Base-by-base conservation (phyloP, 768 basidiomycete genomes). In the Rhodotorula toruloides region DNA sequence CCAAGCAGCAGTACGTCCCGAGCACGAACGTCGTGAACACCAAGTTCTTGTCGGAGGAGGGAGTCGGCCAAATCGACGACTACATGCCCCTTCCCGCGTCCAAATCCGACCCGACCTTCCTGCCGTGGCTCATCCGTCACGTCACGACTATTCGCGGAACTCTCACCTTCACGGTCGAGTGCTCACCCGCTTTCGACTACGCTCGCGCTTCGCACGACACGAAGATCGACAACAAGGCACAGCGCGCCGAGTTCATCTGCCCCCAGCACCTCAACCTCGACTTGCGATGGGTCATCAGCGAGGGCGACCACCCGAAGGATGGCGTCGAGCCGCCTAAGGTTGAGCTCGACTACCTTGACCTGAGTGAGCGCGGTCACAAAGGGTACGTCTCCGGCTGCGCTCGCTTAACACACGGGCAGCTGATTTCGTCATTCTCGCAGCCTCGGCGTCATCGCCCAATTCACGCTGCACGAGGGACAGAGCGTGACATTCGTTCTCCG, bases 121-220 rank as follows among this genome's bases (percentile, higher is more conserved):
- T 91, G 5, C 86, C 86, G 31, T 93, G 91, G 91, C 81, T 93
- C 50, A 81, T 90, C 63, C 85, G 91, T 2, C 85, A 87, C 54
- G 84, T 93, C 49, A 77, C 88, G 81, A 87, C 90, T 65, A 84
- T 97, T 70, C 87, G 94, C 25, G 94, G 94, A 1, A 82, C 76
- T 12, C 80, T 96, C 39, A 86, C 89, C 0, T 81, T 94, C 58
- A 82, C 84, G 63, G 82, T 97, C 29, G 90, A 98, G 79, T 92
- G 90, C 73, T 91, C 90, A 0, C 94, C 94, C 0, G 94, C 92
- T 0, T 99, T 99, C 84, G 87, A 96, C 77, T 99, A 99, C 73
- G 92, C 91, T 1, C 83, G 88, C 19, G 83, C 85, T 54, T 54
- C 80, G 4, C 94, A 98, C 77, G 83, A 81, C 13, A 87, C 88